Conservation (phyloP, 73 alveolate genomes). For the Paramecium tetraurelia region DNA sequence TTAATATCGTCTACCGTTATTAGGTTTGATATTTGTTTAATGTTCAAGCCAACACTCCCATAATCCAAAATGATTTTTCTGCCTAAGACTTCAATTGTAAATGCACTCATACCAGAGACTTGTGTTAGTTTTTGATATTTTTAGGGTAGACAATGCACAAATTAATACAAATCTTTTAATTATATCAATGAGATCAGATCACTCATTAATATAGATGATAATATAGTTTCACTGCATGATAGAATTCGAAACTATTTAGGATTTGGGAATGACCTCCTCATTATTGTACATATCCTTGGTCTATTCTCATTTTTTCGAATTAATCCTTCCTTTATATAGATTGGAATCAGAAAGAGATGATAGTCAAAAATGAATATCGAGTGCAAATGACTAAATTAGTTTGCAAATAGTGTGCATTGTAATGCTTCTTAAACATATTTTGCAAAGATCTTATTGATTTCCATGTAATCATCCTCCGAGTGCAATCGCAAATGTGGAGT, state of each 20-base stretch:
- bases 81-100: neutral
- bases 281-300: neutral
- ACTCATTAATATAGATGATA: neutral
- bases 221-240: neutral
- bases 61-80: neutral
- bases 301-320: neutral
- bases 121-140: neutral
- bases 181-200: conserved; percentile 8
- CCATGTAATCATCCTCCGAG: neutral
- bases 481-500: neutral
- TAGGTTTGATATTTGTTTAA: neutral
- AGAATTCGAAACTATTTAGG: neutral
- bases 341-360: conserved; percentile 8
- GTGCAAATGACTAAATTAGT: neutral
- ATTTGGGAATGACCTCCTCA: neutral
- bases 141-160: neutral
- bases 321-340: neutral
- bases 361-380: conserved; percentile 4
- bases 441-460: neutral
- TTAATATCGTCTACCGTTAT: neutral
- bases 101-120: conserved; percentile 6
- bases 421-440: neutral
- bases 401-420: neutral
- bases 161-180: neutral
- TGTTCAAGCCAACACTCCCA: conserved; percentile 20